Evolutionary conservation across 768 basidiomycete species (phyloP), one percentile per base, ranked within the genome.

Genomic region (Sistotremastrum suecicum): DNA sequence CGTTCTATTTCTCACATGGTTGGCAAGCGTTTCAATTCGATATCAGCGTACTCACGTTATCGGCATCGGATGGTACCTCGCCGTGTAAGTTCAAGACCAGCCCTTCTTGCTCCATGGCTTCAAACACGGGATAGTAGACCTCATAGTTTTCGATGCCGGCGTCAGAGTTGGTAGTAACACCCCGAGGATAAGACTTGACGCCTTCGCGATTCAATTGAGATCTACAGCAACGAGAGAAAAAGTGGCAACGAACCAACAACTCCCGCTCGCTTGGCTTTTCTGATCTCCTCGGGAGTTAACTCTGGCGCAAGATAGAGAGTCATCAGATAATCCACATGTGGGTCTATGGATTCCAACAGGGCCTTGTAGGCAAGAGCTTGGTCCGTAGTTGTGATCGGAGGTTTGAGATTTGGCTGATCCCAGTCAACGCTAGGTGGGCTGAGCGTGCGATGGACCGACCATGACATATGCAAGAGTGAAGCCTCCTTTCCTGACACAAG

Each of bases 1-100:
- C 83, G 59, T 95, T 89, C 83, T 91, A 49, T 44, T 31, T 10
- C 30, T 42, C 41, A 50, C 35, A 7, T 28, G 41, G 30, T 35
- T 36, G 7, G 2, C 34, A 41, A 4, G 29, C 9, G 5, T 32
- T 42, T 38, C 28, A 43, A 39, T 7, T 20, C 20, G 20, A 33
- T 34, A 43, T 35, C 10, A 40, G 51, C 54, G 35, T 36, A 69
- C 77, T 55, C 65, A 78, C 71, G 48, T 70, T 64, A 38, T 63
- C 52, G 3, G 78, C 61, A 52, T 91, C 82, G n/a, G 91, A 92
- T 7, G 95, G 92, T 20, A 98, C 76, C 65, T 99, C 95, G 20
- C 95, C 95, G 53, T 99, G 95, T 34, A 99, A 71, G 64, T 98
- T 98, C 38, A 99, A 72, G 12, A 98, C 91, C 77, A 99, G 82